Percentiles rank a stretch among this genome's conserved stretches.
phyloP scores from a whole-genome alignment of 768 basidiomycete genomes.

The Xerocomus spinulosus region DNA sequence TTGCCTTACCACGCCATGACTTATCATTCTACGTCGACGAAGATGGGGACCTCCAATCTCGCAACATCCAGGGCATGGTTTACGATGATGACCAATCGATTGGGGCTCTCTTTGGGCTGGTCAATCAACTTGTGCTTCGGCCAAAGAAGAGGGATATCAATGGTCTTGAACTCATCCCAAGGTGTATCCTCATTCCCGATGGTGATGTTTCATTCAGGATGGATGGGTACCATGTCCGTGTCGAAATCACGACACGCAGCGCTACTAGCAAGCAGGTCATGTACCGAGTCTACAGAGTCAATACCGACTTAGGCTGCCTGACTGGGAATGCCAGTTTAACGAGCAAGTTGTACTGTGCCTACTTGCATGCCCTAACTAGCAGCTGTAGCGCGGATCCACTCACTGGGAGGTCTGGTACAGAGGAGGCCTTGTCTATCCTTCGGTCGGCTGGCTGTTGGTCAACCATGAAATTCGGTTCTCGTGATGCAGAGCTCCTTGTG shows the following conservation, averaged over 20 bases:
- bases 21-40: constrained; percentile 38
- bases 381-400: constrained; percentile 40
- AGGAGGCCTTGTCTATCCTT: constrained; percentile 36
- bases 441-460: constrained; percentile 35
- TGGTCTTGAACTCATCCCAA: neutral
- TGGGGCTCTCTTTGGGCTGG: constrained; percentile 43
- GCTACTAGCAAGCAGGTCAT: neutral
- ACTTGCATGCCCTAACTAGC: constrained; percentile 43
- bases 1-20: constrained; percentile 36
- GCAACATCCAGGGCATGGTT: constrained; percentile 38
- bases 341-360: constrained; percentile 34
- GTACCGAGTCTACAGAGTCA: constrained; percentile 27
- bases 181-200: constrained; percentile 36
- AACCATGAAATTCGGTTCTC: constrained; percentile 30
- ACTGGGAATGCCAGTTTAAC: constrained; percentile 7
- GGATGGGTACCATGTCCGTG: constrained; percentile 9
- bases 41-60: constrained; percentile 34
- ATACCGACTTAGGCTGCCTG: constrained; percentile 29
- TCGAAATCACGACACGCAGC: constrained; percentile 8
- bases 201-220: constrained; percentile 32
- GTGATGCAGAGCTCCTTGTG: constrained; percentile 29
- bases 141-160: constrained; percentile 7
- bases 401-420: constrained; percentile 17
- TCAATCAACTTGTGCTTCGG: constrained; percentile 38
- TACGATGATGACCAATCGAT: constrained; percentile 38